phyloP scores from a whole-genome alignment of 2,329 filamentous ascomycete genomes.

The Ophiocordyceps robertsii region DNA sequence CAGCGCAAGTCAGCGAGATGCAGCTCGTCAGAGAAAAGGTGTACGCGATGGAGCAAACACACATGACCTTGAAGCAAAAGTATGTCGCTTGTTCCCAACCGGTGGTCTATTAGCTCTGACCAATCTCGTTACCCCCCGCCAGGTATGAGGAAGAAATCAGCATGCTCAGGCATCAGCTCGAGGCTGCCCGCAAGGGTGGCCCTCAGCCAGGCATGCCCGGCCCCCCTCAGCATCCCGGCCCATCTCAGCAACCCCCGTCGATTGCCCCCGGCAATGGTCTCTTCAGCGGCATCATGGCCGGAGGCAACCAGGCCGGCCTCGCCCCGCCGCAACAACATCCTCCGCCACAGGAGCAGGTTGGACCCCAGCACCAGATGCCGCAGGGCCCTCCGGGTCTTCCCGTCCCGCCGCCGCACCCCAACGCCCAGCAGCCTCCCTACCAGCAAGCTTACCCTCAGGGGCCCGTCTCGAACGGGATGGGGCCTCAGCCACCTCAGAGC shows the following conservation, averaged over 20 bases:
- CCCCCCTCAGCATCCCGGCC: slow-evolving; percentile 61
- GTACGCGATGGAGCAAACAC: slow-evolving; percentile 81
- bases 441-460: slow-evolving; percentile 53
- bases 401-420: slow-evolving; percentile 43
- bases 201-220: slow-evolving; percentile 48
- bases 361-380: slow-evolving; percentile 42
- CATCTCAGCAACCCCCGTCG: slow-evolving; percentile 74
- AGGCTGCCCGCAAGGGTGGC: slow-evolving; percentile 52
- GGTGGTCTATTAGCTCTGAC: not conserved
- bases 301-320: slow-evolving; percentile 69
- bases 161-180: slow-evolving; percentile 77
- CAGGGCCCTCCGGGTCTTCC: slow-evolving; percentile 60
- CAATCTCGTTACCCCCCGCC: slow-evolving; percentile 1
- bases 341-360: slow-evolving; percentile 51
- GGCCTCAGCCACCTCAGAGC: slow-evolving; percentile 67
- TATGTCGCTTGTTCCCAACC: slow-evolving; percentile 31
- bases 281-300: slow-evolving; percentile 93
- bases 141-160: slow-evolving; percentile 92
- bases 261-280: slow-evolving; percentile 86
- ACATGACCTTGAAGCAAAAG: slow-evolving; percentile 84
- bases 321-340: slow-evolving; percentile 64
- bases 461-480: slow-evolving; percentile 56
- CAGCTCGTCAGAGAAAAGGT: slow-evolving; percentile 89
- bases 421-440: slow-evolving; percentile 57
- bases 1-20: slow-evolving; percentile 86